Conservation (phyloP, 2,329 filamentous ascomycete species). For the Fusarium beomiforme region DNA sequence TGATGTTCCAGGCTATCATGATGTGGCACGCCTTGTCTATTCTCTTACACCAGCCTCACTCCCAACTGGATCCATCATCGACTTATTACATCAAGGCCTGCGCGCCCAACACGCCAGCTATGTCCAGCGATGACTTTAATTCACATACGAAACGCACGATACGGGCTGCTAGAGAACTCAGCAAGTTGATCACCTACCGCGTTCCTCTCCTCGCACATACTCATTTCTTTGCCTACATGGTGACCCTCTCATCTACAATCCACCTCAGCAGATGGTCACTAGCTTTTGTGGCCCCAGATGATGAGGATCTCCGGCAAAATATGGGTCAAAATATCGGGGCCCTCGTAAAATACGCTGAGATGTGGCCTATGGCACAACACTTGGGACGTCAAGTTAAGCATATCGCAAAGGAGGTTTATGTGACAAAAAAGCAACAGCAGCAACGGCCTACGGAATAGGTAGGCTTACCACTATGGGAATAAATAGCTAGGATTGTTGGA, state of each 20-base stretch:
- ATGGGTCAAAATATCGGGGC: not conserved
- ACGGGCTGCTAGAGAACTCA: not conserved
- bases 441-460: fast-evolving
- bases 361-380: slow-evolving; percentile 1
- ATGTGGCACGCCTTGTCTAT: slow-evolving; percentile 9
- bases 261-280: slow-evolving; percentile 9
- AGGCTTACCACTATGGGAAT: fast-evolving
- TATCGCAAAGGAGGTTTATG: not conserved
- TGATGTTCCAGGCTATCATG: slow-evolving; percentile 11
- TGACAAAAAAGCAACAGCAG: not conserved
- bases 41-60: not conserved
- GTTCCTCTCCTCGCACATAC: not conserved
- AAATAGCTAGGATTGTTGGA: no score
- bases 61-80: not conserved
- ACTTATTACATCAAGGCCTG: slow-evolving; percentile 2
- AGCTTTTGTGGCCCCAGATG: not conserved
- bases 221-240: slow-evolving; percentile 8
- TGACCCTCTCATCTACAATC: slow-evolving; percentile 3
- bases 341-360: not conserved
- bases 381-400: not conserved
- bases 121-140: not conserved
- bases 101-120: not conserved
- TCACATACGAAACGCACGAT: slow-evolving; percentile 1
- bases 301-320: not conserved
- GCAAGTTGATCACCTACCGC: not conserved